phyloP scores from a whole-genome alignment of 768 basidiomycete species.

The Kwoniella botswanensis region DNA sequence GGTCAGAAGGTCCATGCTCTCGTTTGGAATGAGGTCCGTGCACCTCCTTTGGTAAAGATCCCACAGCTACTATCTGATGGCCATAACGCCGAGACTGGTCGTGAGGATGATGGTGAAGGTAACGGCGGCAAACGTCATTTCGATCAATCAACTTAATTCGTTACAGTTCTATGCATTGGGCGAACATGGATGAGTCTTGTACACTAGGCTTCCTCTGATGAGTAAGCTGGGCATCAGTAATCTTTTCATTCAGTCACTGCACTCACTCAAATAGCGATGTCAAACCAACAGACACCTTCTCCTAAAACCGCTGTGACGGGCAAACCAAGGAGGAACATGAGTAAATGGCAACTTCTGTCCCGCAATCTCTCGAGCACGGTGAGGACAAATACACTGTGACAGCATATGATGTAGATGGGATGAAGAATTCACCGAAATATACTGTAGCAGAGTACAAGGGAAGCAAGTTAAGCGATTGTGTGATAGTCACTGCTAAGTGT shows the following conservation, averaged over 20 bases:
- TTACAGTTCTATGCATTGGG: too few relatives aligned
- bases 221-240: too few relatives aligned
- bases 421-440: background rate
- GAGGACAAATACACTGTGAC: background rate
- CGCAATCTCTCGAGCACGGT: background rate
- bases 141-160: background rate
- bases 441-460: slow-evolving; percentile 3
- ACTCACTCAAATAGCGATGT: background rate
- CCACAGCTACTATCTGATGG: background rate
- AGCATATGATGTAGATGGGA: background rate
- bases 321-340: background rate
- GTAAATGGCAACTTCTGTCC: background rate
- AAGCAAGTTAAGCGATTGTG: background rate
- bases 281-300: background rate
- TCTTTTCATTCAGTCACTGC: too few relatives aligned
- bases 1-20: too few relatives aligned
- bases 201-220: too few relatives aligned
- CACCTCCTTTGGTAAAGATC: background rate
- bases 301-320: too few relatives aligned
- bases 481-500: background rate
- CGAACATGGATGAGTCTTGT: too few relatives aligned
- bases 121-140: background rate
- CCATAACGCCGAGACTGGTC: background rate
- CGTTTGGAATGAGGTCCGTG: background rate
- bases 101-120: background rate